These are phyloP conservation scores for Mucuna pruriens DNA, from an alignment of 306 rosid genomes.

Conservation along the genomic window DNA sequence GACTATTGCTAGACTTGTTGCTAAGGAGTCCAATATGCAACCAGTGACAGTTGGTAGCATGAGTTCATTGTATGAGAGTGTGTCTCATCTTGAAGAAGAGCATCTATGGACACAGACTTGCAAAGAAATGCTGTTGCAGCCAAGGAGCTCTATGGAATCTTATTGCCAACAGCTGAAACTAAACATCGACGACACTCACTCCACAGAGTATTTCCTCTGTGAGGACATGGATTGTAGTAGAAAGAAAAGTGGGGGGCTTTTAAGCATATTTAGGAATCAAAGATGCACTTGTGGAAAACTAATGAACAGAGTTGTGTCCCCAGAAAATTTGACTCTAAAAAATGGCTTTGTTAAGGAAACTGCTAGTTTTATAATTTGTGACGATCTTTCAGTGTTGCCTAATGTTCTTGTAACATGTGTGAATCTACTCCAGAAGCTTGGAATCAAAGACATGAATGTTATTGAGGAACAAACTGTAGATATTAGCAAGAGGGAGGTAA, in stretches of 20 bases:
- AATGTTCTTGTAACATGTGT: background rate
- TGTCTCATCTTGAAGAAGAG: background rate
- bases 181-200: background rate
- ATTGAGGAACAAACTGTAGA: slow-evolving; percentile 11
- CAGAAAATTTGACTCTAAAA: fast-evolving
- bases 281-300: slow-evolving; percentile 8
- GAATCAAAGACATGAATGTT: background rate
- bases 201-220: background rate
- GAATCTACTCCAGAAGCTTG: background rate
- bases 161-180: background rate
- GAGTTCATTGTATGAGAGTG: slow-evolving; percentile 4
- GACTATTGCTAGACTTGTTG: background rate
- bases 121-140: background rate
- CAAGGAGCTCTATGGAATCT: slow-evolving; percentile 16
- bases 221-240: background rate
- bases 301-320: background rate
- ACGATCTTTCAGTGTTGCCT: slow-evolving; percentile 20
- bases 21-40: background rate
- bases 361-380: slow-evolving; percentile 3
- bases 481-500: slow-evolving; percentile 13
- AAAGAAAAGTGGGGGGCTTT: too few species aligned
- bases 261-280: background rate
- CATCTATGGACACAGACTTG: background rate
- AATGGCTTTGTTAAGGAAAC: slow-evolving; percentile 9
- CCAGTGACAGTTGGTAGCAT: background rate